Evolutionary conservation across 2,329 filamentous ascomycete genomes (phyloP), one percentile per base, ranked within the genome.

Genomic region (Ophiostoma pallidulum): DNA sequence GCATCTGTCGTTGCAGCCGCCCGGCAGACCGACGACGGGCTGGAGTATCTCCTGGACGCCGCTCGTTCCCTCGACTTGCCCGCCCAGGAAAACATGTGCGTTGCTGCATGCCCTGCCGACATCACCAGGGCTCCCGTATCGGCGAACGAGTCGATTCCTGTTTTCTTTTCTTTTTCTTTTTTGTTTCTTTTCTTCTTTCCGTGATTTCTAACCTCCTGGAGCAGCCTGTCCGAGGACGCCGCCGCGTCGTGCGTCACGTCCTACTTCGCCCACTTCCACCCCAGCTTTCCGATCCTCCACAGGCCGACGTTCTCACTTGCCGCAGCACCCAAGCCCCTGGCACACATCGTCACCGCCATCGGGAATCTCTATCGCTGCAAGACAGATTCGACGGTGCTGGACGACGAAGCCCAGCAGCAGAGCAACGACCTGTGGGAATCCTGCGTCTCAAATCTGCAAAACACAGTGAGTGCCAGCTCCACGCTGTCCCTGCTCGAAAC

Each of bases 341-440:
- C n/a, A 6, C 4, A 40, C 40, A 48, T 48, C 13, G 46, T 43
- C 4, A 33, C 19, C 5, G 46, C 46, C 32, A 48, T 48, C 12
- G 46, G 46, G 2, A 43, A 44, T 16, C 33, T 48, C 14, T 48
- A 48, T 13, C 46, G 40, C 33, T 43, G 33, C 33, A n/a, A 20
- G 13, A 33, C 24, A 10, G 33, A 42, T n/a, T 3, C 38, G 6
- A 12, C 16, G 1, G 16, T 38, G 13, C 4, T 8, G 3, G 31
- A 14, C 13, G 40, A 48, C 5, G 13, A 12, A 2, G 33, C 46
- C 13, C 40, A 44, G 7, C 26, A 26, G 46, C 39, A 43, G 39
- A 48, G 46, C 28, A 43, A 44, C 13, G 33, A 38, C 3, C 40
- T 48, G n/a, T 48, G 46, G 46, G 26, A 48, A 8, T 14, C 26